Conservation (phyloP, 495 filamentous ascomycete species). For the Tuber aestivum region DNA sequence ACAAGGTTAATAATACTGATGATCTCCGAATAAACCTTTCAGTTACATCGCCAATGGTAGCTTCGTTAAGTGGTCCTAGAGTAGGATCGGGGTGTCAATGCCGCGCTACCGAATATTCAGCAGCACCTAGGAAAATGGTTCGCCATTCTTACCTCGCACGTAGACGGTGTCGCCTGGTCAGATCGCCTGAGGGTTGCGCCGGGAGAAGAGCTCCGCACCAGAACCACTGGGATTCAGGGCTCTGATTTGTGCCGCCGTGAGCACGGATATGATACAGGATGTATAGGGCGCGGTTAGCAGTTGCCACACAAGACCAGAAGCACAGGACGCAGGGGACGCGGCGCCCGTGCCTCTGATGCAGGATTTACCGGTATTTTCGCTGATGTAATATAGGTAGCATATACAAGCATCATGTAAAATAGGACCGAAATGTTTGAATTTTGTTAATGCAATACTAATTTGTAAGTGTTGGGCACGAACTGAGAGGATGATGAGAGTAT, state of each 20-base stretch:
- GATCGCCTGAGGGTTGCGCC: constrained; percentile 64
- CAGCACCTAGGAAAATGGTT: constrained; percentile 78
- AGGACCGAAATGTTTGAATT: too few species aligned
- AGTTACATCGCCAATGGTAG: constrained; percentile 96
- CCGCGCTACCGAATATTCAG: constrained; percentile 77
- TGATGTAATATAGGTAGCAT: too few species aligned
- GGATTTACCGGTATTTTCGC: too few species aligned
- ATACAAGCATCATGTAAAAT: too few species aligned
- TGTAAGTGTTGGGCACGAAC: too few species aligned
- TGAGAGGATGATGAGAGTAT: too few species aligned
- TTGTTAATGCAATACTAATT: too few species aligned
- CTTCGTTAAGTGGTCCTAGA: constrained; percentile 73
- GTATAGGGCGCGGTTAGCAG: too few species aligned
- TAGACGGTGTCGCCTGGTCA: constrained; percentile 84
- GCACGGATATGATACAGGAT: constrained; percentile 53
- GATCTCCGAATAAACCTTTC: constrained; percentile 84
- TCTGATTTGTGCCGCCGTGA: constrained; percentile 61
- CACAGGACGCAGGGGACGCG: too few species aligned
- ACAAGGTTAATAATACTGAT: constrained; percentile 90
- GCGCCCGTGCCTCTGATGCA: too few species aligned
- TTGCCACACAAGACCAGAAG: too few species aligned
- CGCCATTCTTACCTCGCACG: constrained; percentile 64
- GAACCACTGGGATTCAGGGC: constrained; percentile 77
- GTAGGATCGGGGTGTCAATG: constrained; percentile 75
- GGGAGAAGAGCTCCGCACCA: constrained; percentile 72